A percentile compares a stretch with the other conserved stretches of the same genome.
phyloP scores from a whole-genome alignment of 1,284 basidiomycete species.

The Calocybe gambosa region DNA sequence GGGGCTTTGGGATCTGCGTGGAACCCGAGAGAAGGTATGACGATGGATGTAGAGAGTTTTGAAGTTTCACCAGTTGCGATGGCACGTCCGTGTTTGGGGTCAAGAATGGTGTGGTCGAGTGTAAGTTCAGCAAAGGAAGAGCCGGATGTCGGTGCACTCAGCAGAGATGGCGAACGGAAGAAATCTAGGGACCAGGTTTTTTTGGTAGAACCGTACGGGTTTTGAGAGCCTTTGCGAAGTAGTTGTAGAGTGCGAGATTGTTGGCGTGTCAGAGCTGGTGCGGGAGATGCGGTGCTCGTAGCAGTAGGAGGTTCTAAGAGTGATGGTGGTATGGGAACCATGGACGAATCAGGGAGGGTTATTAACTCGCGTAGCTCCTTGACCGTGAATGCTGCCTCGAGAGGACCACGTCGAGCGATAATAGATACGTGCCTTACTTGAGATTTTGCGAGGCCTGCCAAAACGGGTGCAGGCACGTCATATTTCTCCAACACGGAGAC shows the following conservation, averaged over 20 bases:
- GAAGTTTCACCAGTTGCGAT: slow-evolving; percentile 55
- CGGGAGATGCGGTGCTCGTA: slow-evolving; percentile 6
- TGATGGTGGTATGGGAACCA: slow-evolving; percentile 51
- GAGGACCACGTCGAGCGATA: slow-evolving; percentile 81
- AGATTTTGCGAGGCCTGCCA: slow-evolving; percentile 63
- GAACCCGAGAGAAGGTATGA: slow-evolving; percentile 89
- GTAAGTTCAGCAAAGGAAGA: slow-evolving; percentile 33
- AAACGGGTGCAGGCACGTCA: slow-evolving; percentile 77
- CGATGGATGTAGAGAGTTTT: slow-evolving; percentile 62
- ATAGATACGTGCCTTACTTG: slow-evolving; percentile 76
- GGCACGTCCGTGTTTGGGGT: slow-evolving; percentile 44
- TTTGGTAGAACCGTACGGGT: slow-evolving; percentile 35
- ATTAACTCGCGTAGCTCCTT: slow-evolving; percentile 95
- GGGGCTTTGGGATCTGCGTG: slow-evolving; percentile 54
- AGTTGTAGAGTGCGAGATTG: slow-evolving; percentile 65
- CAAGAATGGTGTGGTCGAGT: slow-evolving; percentile 57
- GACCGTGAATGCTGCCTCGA: slow-evolving; percentile 88
- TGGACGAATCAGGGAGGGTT: slow-evolving; percentile 64
- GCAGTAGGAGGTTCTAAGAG: slow-evolving; percentile 36
- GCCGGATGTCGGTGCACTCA: slow-evolving; percentile 28
- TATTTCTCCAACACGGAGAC: slow-evolving; percentile 61
- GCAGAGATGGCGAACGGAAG: slow-evolving; percentile 61
- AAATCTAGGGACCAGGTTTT: slow-evolving; percentile 83
- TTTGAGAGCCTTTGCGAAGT: slow-evolving; percentile 62
- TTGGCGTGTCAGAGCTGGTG: slow-evolving; percentile 50